Evolutionary conservation across 2,329 filamentous ascomycete species (phyloP).

Genomic region (Fusarium redolens): DNA sequence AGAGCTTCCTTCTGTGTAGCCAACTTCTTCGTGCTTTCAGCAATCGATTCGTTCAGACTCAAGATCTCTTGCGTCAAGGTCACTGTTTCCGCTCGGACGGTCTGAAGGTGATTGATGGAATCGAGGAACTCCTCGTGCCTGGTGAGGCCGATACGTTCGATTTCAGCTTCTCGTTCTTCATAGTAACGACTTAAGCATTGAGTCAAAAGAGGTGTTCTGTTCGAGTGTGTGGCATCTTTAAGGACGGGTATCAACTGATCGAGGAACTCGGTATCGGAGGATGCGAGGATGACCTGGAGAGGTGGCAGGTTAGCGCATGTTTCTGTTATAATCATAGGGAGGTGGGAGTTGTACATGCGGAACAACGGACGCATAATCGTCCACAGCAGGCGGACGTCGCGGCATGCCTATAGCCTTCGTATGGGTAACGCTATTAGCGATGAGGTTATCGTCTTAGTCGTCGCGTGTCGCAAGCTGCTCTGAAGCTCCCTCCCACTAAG

Average conservation of each 20-base stretch:
- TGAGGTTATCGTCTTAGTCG: slow-evolving; percentile 17
- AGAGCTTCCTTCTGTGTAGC: slow-evolving; percentile 94
- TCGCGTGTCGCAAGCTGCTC: slow-evolving; percentile 36
- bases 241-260: slow-evolving; percentile 95
- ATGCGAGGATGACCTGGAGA: slow-evolving; percentile 86
- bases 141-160: slow-evolving; percentile 92
- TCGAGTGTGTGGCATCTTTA: slow-evolving; percentile 85
- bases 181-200: slow-evolving; percentile 80
- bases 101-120: slow-evolving; percentile 93
- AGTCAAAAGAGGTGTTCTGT: slow-evolving; percentile 77
- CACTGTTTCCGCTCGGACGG: slow-evolving; percentile 90
- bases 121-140: slow-evolving; percentile 97
- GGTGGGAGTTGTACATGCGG: slow-evolving; percentile 53
- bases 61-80: slow-evolving; percentile 90
- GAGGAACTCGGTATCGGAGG: slow-evolving; percentile 92
- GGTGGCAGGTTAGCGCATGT: slow-evolving; percentile 14
- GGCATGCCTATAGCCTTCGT: slow-evolving; percentile 52
- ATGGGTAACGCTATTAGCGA: slow-evolving; percentile 14
- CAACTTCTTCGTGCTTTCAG: slow-evolving; percentile 92
- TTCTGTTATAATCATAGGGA: slow-evolving; percentile 12
- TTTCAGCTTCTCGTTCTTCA: slow-evolving; percentile 87
- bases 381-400: slow-evolving; percentile 58
- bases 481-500: slow-evolving; percentile 12
- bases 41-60: slow-evolving; percentile 92
- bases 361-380: slow-evolving; percentile 60